phyloP scores from a whole-genome alignment of 441 rosid species.

The Corymbia citriodora region DNA sequence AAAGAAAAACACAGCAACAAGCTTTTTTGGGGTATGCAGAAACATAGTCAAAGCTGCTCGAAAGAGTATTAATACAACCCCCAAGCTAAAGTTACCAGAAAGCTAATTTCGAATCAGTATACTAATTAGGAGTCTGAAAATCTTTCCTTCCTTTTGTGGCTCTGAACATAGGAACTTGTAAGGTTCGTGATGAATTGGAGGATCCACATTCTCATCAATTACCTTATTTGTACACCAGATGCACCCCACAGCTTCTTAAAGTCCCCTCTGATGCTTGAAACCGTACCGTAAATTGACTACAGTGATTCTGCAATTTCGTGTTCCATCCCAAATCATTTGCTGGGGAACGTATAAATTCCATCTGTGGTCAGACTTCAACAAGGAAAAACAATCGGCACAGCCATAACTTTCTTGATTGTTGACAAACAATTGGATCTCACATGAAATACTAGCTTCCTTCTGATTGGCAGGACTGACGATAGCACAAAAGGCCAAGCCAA shows the following conservation, averaged over 20 bases:
- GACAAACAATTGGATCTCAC: neutral
- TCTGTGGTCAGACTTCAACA: neutral
- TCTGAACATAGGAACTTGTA: too few relatives aligned
- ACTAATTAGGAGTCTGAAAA: too few relatives aligned
- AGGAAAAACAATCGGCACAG: neutral
- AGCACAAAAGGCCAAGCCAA: neutral
- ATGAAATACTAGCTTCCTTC: neutral
- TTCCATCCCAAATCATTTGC: neutral
- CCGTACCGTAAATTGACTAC: neutral
- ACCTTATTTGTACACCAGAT: neutral
- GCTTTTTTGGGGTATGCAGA: too few relatives aligned
- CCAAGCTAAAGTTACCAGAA: too few relatives aligned
- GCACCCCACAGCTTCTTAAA: neutral
- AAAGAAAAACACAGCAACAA: too few relatives aligned
- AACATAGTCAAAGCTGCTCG: too few relatives aligned
- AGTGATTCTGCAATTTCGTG: neutral
- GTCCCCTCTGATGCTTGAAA: neutral
- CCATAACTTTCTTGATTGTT: neutral
- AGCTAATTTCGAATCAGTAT: too few relatives aligned
- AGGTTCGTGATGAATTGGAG: too few relatives aligned
- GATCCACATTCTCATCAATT: too few relatives aligned
- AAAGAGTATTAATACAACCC: too few relatives aligned
- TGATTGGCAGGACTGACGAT: neutral
- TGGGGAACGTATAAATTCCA: neutral
- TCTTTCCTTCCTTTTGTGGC: too few relatives aligned